Conservation (phyloP, 345 rosid species). For the Salix dunnii region DNA sequence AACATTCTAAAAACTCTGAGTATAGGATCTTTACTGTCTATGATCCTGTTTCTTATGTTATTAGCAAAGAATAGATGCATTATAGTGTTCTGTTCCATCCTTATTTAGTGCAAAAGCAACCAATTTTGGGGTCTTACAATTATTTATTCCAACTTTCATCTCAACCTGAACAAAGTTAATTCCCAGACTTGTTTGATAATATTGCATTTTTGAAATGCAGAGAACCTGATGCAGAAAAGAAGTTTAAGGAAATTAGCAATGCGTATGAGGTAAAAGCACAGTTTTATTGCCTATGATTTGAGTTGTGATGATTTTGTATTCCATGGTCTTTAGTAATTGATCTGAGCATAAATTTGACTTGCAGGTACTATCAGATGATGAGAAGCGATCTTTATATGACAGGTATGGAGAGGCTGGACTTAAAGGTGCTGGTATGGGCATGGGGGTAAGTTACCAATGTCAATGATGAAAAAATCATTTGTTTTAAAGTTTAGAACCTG, state of each 20-base stretch:
- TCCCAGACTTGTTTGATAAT: neutral
- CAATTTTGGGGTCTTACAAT: neutral
- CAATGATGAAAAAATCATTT: neutral
- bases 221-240: conserved; percentile 85
- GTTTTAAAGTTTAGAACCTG: neutral
- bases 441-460: conserved; percentile 65
- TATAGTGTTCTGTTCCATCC: neutral
- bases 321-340: conserved; percentile 4
- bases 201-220: conserved; percentile 37
- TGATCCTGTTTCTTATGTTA: neutral
- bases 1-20: neutral
- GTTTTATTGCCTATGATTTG: conserved; percentile 15
- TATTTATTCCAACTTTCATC: neutral
- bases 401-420: conserved; percentile 94
- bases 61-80: neutral
- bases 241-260: conserved; percentile 95
- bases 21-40: neutral
- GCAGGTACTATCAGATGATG: conserved; percentile 95
- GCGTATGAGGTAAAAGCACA: conserved; percentile 80
- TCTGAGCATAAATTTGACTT: conserved; percentile 13
- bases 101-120: neutral
- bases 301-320: neutral
- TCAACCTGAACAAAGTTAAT: neutral
- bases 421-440: conserved; percentile 95
- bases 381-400: conserved; percentile 91